Base-by-base conservation (phyloP, 169 alveolate genomes). In the Eimeria zaria region DNA sequence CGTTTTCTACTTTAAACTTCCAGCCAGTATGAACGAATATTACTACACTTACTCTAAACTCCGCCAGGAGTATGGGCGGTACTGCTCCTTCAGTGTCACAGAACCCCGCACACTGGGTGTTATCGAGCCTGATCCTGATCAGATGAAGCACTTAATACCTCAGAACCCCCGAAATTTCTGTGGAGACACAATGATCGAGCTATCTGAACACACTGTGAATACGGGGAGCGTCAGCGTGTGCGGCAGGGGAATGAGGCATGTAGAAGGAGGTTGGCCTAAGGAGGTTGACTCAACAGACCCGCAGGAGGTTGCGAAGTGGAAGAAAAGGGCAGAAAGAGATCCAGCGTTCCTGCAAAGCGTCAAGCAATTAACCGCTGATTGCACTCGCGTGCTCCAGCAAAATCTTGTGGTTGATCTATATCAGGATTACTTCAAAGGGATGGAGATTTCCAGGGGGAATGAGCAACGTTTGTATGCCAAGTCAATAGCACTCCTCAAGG, bases 231-330 rank as follows among this genome's bases (percentile, higher is more conserved):
- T 98, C 36, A 98, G 98, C 62, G 97, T 98, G 44, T 97, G 97
- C 60, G 97, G 96, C 71, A 96, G 97, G 87, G 98, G 98, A 27
- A 98, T 98, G 99, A 97, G 96, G 96, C 99, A 98, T 94, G 88
- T 88, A 16, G 99, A 98, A 89, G 99, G 99, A 90, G 99, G 99
- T 41, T 99, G 99, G 99, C 99, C 99, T 5, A 97, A 97, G 80
- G 99, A 98, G 74, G 98, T 98, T 39, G 99, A 98, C 96, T 98
- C 98, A 48, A 94, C 98, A 64, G 99, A 99, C 96, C 97, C 97
- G 81, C 98, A 98, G 81, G 99, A 99, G 73, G 97, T 98, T 60
- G 97, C 98, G 20, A 98, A 98, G 95, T 98, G 98, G 97, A 96
- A 97, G 89, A 98, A 98, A 95, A 97, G 98, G 95, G 96, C 98